Evolutionary conservation across 1,284 basidiomycete genomes (phyloP), one percentile per base, ranked within the genome.

Genomic region (Veloboletus limbatus): DNA sequence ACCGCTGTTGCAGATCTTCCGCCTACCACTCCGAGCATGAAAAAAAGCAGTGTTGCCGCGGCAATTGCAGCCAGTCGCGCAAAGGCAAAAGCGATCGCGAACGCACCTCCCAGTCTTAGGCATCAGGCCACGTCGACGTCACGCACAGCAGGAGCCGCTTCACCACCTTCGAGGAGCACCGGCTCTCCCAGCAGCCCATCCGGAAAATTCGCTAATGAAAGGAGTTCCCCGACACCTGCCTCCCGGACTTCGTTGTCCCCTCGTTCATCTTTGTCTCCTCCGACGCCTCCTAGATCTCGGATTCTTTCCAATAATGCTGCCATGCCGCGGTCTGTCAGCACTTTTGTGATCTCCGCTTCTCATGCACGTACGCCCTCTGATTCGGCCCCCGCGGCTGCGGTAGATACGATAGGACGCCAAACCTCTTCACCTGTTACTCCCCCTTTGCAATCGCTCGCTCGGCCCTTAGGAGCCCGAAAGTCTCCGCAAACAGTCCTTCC

Each of bases 11-110:
- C 65, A 3, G 64, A 56, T 34, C 52, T 78, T 32, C 60, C 71
- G 11, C 62, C 71, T 8, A 68, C 73, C 3, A 77, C 79, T 11
- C 76, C 81, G 10, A 76, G 76, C 37, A 58, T 68, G 18, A 90
- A 88, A 70, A 91, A 89, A 67, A 79, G 76, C 43, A 89, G 85
- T 53, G 72, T 91, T 45, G 86, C 87, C 32, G 86, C 88, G 18
- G 83, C 85, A 25, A 90, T 91, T 59, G 88, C 88, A 35, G 88
- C 88, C 13, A 90, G 84, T 60, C 77, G 88, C 21, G 88, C 85
- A 4, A 91, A 88, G 63, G 87, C 88, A 10, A 90, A 82, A 58
- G 83, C 79, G n/a, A 88, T 88, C 49, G 87, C 88, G 3, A 83
- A 74, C 31, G 85, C 87, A 8, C 88, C 88, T 24, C 88, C 88